A percentile compares a stretch with the other conserved stretches of the same genome.
Conservation (phyloP, 2,329 filamentous ascomycete genomes). For the Penicillium sp. region DNA sequence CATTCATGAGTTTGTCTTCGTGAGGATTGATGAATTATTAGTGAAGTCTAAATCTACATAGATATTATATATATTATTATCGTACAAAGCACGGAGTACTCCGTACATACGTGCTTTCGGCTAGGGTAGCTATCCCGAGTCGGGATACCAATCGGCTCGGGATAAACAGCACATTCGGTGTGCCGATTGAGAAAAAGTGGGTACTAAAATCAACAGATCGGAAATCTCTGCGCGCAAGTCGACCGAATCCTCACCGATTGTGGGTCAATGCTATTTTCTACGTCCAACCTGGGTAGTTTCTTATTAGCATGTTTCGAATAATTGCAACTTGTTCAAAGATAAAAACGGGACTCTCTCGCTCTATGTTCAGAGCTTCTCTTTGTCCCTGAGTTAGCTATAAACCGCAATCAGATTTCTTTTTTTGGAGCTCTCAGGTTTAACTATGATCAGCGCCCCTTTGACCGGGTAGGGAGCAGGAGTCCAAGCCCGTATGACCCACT, state of each 20-base stretch:
- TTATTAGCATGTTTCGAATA: conserved; percentile 12
- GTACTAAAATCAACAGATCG: conserved; percentile 14
- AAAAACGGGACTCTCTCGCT: conserved; percentile 11
- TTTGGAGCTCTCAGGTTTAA: conserved; percentile 5
- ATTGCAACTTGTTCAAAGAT: conserved; percentile 9
- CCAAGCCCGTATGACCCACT: conserved; percentile 2
- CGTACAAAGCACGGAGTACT: not conserved
- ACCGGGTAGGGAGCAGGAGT: not conserved
- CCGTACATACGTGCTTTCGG: not conserved
- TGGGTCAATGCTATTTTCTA: conserved; percentile 10
- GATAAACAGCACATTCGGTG: conserved; percentile 19
- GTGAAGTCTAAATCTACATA: not conserved
- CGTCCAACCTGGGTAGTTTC: not conserved
- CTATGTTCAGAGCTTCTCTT: not conserved
- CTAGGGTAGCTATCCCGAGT: conserved; percentile 11
- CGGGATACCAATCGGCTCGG: conserved; percentile 13
- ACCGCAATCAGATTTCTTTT: not conserved
- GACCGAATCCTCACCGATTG: conserved; percentile 20
- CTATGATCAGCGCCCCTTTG: conserved; percentile 15
- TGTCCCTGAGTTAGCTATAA: not conserved
- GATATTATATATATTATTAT: not conserved
- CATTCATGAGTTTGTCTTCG: not conserved
- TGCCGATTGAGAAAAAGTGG: conserved; percentile 25
- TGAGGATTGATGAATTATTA: not conserved
- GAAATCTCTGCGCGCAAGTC: conserved; percentile 20